These are phyloP conservation scores for Vachellia collinsii DNA, from an alignment of 306 rosid species.

Conservation along the genomic window DNA sequence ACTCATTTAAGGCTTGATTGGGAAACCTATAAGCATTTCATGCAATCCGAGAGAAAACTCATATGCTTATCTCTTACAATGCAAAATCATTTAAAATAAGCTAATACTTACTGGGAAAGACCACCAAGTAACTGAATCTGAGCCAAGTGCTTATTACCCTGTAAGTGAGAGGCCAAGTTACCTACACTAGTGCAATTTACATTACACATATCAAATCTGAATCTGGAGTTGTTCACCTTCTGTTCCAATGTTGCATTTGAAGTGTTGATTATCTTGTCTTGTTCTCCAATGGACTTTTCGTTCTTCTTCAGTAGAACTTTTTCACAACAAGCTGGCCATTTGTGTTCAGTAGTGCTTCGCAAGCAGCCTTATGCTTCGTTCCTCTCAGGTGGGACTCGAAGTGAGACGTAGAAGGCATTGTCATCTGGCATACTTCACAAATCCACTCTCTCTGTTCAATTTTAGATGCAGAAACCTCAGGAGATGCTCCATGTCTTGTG, in stretches of 20 bases:
- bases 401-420: not conserved
- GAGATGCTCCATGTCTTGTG: too few relatives aligned
- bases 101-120: not conserved
- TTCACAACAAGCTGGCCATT: constrained; percentile 16
- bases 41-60: too few relatives aligned
- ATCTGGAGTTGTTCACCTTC: constrained; percentile 4
- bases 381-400: constrained; percentile 41
- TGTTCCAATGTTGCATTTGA: constrained; percentile 3
- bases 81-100: too few relatives aligned
- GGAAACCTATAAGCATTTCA: too few relatives aligned
- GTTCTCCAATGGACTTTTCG: constrained; percentile 23
- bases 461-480: constrained; percentile 17
- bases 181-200: not conserved
- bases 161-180: constrained; percentile 34
- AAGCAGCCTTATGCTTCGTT: constrained; percentile 39
- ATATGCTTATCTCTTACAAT: too few relatives aligned
- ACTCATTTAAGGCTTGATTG: too few relatives aligned
- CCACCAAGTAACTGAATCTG: not conserved
- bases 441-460: constrained; percentile 48
- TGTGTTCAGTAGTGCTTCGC: constrained; percentile 43
- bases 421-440: constrained; percentile 51
- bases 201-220: not conserved
- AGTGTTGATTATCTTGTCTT: too few relatives aligned
- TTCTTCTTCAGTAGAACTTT: not conserved
- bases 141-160: constrained; percentile 50